These are phyloP conservation scores for Candida tammaniensis DNA, from an alignment of 805 yeast genomes.

Conservation along the genomic window DNA sequence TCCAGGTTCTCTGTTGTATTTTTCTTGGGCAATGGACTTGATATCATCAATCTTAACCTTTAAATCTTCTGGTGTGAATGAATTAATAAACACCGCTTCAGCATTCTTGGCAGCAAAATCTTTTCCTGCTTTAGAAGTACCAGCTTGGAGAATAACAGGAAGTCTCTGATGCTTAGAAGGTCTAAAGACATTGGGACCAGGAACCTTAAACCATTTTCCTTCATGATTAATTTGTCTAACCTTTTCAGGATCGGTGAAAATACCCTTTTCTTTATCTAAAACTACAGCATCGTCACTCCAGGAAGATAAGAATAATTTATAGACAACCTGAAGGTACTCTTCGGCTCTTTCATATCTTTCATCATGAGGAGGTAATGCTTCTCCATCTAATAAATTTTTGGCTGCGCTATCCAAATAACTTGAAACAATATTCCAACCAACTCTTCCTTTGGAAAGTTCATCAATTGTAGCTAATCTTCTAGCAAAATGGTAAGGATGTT, in stretches of 20 bases:
- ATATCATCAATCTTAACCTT: conserved; percentile 28
- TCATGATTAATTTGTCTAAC: conserved; percentile 41
- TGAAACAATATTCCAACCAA: conserved; percentile 48
- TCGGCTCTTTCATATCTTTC: conserved; percentile 40
- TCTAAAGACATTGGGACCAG: conserved; percentile 41
- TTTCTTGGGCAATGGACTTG: conserved; percentile 26
- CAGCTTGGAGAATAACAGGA: conserved; percentile 46
- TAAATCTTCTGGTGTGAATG: conserved; percentile 29
- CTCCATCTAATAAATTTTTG: conserved; percentile 35
- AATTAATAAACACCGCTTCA: conserved; percentile 37
- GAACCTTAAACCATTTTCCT: conserved; percentile 40
- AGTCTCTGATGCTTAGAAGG: conserved; percentile 41
- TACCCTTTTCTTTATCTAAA: conserved; percentile 25
- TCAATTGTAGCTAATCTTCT: conserved; percentile 45
- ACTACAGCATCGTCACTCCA: conserved; percentile 45
- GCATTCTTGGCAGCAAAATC: conserved; percentile 44
- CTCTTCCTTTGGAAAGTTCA: conserved; percentile 41
- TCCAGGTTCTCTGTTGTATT: conserved; percentile 31
- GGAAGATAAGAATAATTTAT: conserved; percentile 39
- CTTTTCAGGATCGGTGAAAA: conserved; percentile 36
- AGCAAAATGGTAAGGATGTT: conserved; percentile 41
- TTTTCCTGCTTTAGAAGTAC: conserved; percentile 39
- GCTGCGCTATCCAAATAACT: conserved; percentile 43
- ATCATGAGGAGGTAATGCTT: conserved; percentile 37
- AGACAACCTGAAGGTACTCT: conserved; percentile 39